These are phyloP conservation scores for Candida koratica DNA, from an alignment of 805 yeast species.

Conservation along the genomic window DNA sequence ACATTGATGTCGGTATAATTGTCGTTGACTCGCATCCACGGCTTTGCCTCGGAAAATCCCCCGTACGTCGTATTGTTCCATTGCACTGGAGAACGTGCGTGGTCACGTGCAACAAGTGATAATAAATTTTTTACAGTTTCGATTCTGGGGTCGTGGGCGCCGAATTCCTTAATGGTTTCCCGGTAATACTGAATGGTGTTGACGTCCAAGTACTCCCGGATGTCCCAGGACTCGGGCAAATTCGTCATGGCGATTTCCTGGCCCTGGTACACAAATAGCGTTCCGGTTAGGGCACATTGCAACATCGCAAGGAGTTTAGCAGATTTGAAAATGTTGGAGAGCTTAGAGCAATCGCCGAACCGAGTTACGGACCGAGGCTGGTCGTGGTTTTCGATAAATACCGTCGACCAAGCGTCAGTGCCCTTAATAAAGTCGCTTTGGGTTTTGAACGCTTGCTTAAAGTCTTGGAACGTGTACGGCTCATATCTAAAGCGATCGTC, in stretches of 20 bases:
- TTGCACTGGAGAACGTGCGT: slow-evolving; percentile 56
- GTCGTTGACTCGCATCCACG: slow-evolving; percentile 53
- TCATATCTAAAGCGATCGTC: slow-evolving; percentile 23
- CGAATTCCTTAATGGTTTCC: slow-evolving; percentile 12
- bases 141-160: slow-evolving; percentile 22
- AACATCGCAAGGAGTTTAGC: slow-evolving; percentile 49
- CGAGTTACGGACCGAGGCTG: slow-evolving; percentile 52
- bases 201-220: slow-evolving; percentile 49
- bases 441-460: slow-evolving; percentile 37
- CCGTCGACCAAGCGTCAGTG: slow-evolving; percentile 58
- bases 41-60: slow-evolving; percentile 44
- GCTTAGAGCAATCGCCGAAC: slow-evolving; percentile 35
- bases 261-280: slow-evolving; percentile 55
- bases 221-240: slow-evolving; percentile 42
- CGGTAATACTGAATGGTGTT: slow-evolving; percentile 42
- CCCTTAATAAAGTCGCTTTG: slow-evolving; percentile 39
- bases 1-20: slow-evolving; percentile 48
- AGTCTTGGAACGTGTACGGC: slow-evolving; percentile 33
- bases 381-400: slow-evolving; percentile 56
- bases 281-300: slow-evolving; percentile 47
- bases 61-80: slow-evolving; percentile 44
- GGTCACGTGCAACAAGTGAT: slow-evolving; percentile 46
- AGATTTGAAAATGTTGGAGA: slow-evolving; percentile 24
- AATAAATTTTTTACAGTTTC: slow-evolving; percentile 29
- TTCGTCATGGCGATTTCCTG: slow-evolving; percentile 58